Conservation (phyloP, 2,329 filamentous ascomycete species). For the Ramularia endophylla region DNA sequence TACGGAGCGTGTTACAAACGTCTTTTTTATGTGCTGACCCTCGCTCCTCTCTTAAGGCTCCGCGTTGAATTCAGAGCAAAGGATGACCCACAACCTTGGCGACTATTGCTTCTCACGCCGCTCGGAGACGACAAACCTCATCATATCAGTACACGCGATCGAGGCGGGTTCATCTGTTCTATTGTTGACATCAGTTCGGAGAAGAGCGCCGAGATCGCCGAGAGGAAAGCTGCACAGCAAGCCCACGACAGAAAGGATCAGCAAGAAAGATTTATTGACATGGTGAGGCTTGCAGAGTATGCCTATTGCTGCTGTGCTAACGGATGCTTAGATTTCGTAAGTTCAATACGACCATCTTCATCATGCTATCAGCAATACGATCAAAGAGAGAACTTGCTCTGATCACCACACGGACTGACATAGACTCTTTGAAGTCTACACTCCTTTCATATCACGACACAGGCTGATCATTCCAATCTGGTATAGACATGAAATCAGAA, state of each 20-base stretch:
- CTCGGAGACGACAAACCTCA: slow-evolving; percentile 34
- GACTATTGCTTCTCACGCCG: slow-evolving; percentile 39
- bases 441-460: too few species aligned
- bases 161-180: slow-evolving; percentile 42
- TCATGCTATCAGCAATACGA: slow-evolving; percentile 15
- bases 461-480: slow-evolving; percentile 27
- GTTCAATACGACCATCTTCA: slow-evolving; percentile 23
- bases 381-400: too few species aligned
- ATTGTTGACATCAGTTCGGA: slow-evolving; percentile 43
- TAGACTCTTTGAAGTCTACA: too few species aligned
- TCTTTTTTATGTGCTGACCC: too few species aligned
- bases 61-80: slow-evolving; percentile 40
- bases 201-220: slow-evolving; percentile 38
- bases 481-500: slow-evolving; percentile 33
- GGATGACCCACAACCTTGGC: slow-evolving; percentile 31
- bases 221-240: slow-evolving; percentile 38
- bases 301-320: too few species aligned
- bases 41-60: slow-evolving; percentile 29
- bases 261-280: slow-evolving; percentile 43
- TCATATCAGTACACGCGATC: slow-evolving; percentile 26
- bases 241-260: slow-evolving; percentile 40
- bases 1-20: too few species aligned
- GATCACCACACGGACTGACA: too few species aligned
- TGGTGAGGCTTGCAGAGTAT: too few species aligned
- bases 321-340: too few species aligned